A percentile compares a stretch with the other conserved stretches of the same genome.
Evolutionary conservation across 2,329 filamentous ascomycete genomes (phyloP).

Genomic region (Sphaerulina vaccinii): DNA sequence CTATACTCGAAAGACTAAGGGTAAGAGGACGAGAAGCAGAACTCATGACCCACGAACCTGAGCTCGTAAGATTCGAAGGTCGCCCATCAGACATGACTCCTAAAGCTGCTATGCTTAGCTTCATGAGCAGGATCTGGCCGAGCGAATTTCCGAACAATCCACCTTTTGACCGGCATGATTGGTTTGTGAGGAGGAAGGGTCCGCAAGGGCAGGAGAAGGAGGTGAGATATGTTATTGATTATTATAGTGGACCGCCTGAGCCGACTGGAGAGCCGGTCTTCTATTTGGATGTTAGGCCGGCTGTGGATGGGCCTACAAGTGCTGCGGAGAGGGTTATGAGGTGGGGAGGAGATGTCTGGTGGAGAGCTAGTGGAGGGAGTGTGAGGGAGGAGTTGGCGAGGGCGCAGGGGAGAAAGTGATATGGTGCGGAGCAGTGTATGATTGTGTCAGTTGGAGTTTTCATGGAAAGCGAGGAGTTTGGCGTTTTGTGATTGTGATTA

Average conservation of each 20-base stretch:
- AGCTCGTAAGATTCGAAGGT: conserved; percentile 82
- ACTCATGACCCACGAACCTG: conserved; percentile 57
- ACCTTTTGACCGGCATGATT: conserved; percentile 96
- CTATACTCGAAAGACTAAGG: conserved; percentile 29
- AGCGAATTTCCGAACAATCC: conserved; percentile 74
- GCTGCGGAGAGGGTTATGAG: conserved; percentile 79
- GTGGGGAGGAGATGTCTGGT: conserved; percentile 95
- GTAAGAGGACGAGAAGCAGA: conserved; percentile 22
- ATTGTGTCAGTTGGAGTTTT: neutral
- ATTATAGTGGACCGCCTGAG: conserved; percentile 67
- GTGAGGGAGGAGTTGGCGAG: conserved; percentile 50
- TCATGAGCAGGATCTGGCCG: conserved; percentile 77
- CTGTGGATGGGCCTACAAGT: conserved; percentile 74
- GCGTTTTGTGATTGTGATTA: neutral
- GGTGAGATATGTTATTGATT: conserved; percentile 83
- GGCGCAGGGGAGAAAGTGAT: conserved; percentile 22
- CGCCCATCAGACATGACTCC: conserved; percentile 86
- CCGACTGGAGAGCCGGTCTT: conserved; percentile 89
- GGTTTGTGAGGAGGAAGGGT: conserved; percentile 78
- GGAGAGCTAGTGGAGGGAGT: conserved; percentile 74
- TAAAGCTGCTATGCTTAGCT: conserved; percentile 80
- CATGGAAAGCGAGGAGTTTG: neutral
- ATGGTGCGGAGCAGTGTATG: no score
- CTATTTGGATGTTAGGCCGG: conserved; percentile 89
- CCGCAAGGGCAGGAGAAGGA: conserved; percentile 67